Conservation (phyloP, 192 early-diverging fungal genomes). For the Endogone sp. region DNA sequence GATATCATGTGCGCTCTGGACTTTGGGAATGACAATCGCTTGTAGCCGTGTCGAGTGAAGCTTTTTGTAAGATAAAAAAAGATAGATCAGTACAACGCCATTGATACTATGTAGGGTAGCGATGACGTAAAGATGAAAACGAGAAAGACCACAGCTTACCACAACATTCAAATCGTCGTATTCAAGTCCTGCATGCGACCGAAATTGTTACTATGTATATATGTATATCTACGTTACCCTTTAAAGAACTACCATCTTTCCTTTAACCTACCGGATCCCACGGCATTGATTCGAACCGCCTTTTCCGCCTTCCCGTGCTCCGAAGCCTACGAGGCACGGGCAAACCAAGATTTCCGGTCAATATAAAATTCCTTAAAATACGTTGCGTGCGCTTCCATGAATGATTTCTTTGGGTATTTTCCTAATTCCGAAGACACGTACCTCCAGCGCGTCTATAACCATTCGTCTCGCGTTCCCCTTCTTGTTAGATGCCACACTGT, state of each 20-base stretch:
- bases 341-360: conserved; percentile 1
- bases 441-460: conserved; percentile 65
- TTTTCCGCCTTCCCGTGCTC: conserved; percentile 71
- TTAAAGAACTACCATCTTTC: no score
- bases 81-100: not conserved
- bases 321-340: conserved; percentile 34
- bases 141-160: no score
- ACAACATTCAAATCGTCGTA: conserved; percentile 77
- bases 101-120: no score
- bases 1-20: conserved; percentile 73
- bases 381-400: no score
- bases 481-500: conserved; percentile 78
- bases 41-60: conserved; percentile 61
- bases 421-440: conserved; percentile 8
- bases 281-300: conserved; percentile 86
- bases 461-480: conserved; percentile 76
- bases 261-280: conserved; percentile 59
- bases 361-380: conserved; percentile 9
- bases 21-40: conserved; percentile 87
- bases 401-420: not conserved
- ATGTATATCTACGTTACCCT: no score
- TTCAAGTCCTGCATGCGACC: conserved; percentile 47
- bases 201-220: no score
- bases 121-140: no score
- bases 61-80: conserved; percentile 21